These are phyloP conservation scores for Rhizoclosmatium sp. DNA, from an alignment of 192 early-diverging fungal species.

Conservation along the genomic window DNA sequence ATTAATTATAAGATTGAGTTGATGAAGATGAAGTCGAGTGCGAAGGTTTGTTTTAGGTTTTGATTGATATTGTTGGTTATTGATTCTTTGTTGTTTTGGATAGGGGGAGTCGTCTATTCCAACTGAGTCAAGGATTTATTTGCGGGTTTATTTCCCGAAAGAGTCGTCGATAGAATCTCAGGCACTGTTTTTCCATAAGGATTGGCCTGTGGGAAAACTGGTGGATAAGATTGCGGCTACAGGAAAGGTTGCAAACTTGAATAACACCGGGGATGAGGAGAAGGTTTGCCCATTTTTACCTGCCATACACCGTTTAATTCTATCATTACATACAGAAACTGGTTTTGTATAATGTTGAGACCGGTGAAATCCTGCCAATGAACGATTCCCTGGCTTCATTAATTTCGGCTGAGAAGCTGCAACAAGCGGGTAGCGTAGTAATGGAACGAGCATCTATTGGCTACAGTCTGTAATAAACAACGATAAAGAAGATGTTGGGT, in stretches of 20 bases:
- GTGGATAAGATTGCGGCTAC: conserved; percentile 22
- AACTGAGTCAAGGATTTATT: conserved; percentile 18
- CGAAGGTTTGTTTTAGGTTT: conserved; percentile 24
- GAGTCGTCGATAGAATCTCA: conserved; percentile 7
- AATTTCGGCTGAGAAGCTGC: not conserved
- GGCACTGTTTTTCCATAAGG: conserved; percentile 35
- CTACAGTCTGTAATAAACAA: not conserved
- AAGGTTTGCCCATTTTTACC: conserved; percentile 6
- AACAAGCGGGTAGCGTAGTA: conserved; percentile 8
- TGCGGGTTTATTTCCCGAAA: conserved; percentile 29
- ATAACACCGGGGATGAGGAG: conserved; percentile 17
- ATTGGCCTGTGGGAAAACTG: conserved; percentile 36
- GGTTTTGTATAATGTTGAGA: conserved; percentile 9
- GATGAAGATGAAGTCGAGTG: conserved; percentile 40
- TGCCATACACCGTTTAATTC: not conserved
- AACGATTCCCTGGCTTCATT: conserved; percentile 1
- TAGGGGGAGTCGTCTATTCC: conserved; percentile 34
- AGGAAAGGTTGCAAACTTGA: conserved; percentile 17
- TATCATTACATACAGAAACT: conserved; percentile 10
- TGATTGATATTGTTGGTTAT: not conserved
- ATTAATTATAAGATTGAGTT: conserved; percentile 34
- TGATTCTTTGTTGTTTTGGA: not conserved
- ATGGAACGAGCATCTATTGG: conserved; percentile 21
- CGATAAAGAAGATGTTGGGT: not conserved
- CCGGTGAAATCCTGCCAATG: not conserved